Percentiles rank a stretch among this genome's conserved stretches.
Evolutionary conservation across 2,329 filamentous ascomycete genomes (phyloP).

Genomic region (Sclerotinia sclerotiorum): DNA sequence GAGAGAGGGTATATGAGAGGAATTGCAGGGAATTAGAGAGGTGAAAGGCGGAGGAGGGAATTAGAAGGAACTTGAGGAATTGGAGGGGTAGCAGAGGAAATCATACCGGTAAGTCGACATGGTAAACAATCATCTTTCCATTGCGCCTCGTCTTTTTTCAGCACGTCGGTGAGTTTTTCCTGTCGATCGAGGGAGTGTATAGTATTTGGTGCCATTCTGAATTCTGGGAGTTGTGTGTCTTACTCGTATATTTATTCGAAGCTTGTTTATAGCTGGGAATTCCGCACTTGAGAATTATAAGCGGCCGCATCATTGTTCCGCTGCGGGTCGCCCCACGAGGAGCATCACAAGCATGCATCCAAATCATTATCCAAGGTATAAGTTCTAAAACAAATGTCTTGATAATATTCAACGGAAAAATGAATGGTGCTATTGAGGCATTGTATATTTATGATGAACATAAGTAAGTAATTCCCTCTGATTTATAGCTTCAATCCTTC

Average conservation of each 20-base stretch:
- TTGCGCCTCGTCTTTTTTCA: constrained; percentile 33
- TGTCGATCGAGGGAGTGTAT: constrained; percentile 29
- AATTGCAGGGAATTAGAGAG: too few relatives aligned
- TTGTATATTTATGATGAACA: constrained; percentile 96
- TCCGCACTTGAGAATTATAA: constrained; percentile 8
- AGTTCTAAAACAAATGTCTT: constrained; percentile 27
- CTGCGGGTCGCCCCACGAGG: constrained; percentile 18
- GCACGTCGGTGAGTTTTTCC: constrained; percentile 34
- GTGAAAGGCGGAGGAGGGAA: background rate
- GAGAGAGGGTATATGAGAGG: too few relatives aligned
- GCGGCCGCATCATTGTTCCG: constrained; percentile 27
- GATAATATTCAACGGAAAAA: constrained; percentile 44
- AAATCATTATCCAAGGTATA: background rate
- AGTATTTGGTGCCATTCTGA: constrained; percentile 4
- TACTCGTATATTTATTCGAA: background rate
- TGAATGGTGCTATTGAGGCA: constrained; percentile 89
- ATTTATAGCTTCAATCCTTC: background rate
- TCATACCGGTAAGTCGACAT: constrained; percentile 39
- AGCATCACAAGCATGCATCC: constrained; percentile 8
- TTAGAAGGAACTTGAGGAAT: background rate
- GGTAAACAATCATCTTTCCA: constrained; percentile 44
- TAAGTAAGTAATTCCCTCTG: constrained; percentile 58
- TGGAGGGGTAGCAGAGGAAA: background rate
- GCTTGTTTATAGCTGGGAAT: background rate
- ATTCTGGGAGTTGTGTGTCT: background rate